Evolutionary conservation across 139 green algal genomes (phyloP), one percentile per base, ranked within the genome.

Genomic region (Chlorella sp.): DNA sequence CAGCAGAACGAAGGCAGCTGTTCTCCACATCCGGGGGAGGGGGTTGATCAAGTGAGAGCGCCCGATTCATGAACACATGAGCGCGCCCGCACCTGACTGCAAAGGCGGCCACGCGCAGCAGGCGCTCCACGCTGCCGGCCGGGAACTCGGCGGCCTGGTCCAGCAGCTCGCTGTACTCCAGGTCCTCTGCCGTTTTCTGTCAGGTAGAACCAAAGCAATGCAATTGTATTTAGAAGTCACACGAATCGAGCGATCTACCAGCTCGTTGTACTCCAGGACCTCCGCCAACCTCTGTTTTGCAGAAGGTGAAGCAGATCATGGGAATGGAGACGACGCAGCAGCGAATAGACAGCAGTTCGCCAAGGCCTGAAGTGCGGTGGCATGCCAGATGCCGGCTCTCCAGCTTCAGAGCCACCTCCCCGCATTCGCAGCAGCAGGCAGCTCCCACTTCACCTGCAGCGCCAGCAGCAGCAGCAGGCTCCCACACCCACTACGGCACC

Each of bases 161-260:
- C 25, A 98, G 87, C 47, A 99, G 91, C 30, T 90, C 69, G 25
- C 76, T 90, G 86, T 98, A 98, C 93, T 98, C 95, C 76, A 98
- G 68, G 16, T 97, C 94, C 80, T 98, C 95, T 0, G 88, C 92
- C 23, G 91, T 91, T 81, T 95, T 94, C 85, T 98, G 96, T 9
- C 18, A 23, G 0, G 18, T n/a, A n/a, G 32, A 38, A 16, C 1
- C 21, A 51, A 47, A n/a, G n/a, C 23, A 76, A 76, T 16, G 11
- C 15, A 32, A 55, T 5, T 23, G 25, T 16, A 41, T 20, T n/a
- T 47, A 44, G 4, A 47, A 73, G 0, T 51, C 44, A 51, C 7
- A n/a, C n/a, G n/a, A n/a, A n/a, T n/a, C n/a, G 44, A 51, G 6
- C 44, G 25, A 81, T 98, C 94, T 16, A 98, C 86, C 47, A 99